Evolutionary conservation across 495 filamentous ascomycete species (phyloP), one percentile per base, ranked within the genome.

Genomic region (Penicillium desertorum): DNA sequence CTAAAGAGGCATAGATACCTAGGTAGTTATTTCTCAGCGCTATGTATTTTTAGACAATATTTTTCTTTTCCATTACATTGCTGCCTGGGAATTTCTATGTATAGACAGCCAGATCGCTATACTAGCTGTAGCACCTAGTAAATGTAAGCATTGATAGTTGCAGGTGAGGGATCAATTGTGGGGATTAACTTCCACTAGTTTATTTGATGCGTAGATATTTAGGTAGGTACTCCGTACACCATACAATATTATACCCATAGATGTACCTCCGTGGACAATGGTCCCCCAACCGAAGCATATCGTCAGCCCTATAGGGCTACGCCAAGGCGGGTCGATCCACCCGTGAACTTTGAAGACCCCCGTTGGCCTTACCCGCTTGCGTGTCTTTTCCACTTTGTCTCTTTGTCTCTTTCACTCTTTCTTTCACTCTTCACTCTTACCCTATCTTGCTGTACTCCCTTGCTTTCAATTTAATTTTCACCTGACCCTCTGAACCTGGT

Each of bases 301-400:
- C 14, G 32, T 63, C 65, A 69, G 66, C 66, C 66, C 64, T 69
- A 69, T 54, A 53, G 48, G 65, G 57, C 54, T 22, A 48, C 23
- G 54, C 57, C 63, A 60, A 62, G 60, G 5, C 34, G 37, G 5
- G 27, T 48, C 20, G 41, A 44, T 49, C 56, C 56, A 62, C 60
- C 5, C 16, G 17, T 20, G 39, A n/a, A 29, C 5, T 51, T 22
- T 49, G 4, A 29, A 25, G 46, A 17, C 20, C 42, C n/a, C 11
- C n/a, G 23, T 46, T 50, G 44, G 17, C 43, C 39, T 48, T 42
- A 16, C 34, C 39, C 30, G 25, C 57, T 50, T 45, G 19, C 42
- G 42, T 46, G 29, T 22, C 39, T 54, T 43, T 23, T 52, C 51
- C 11, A 41, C 52, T 32, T 49, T 45, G n/a, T 52, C 4, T 52